Evolutionary conservation across 2,329 filamentous ascomycete species (phyloP).

Genomic region (Clonostachys solani): DNA sequence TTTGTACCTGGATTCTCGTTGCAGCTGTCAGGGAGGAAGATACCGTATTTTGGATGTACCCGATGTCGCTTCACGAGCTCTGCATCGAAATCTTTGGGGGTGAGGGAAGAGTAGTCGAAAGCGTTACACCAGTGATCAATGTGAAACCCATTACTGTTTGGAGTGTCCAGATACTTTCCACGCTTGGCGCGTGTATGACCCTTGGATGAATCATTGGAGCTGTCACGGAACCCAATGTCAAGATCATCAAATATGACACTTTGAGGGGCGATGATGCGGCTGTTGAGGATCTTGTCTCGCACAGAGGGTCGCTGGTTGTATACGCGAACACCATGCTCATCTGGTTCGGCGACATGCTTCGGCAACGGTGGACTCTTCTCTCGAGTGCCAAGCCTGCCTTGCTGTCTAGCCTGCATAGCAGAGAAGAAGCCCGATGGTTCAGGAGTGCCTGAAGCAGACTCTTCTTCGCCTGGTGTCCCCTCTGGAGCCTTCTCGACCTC

Average conservation of each 20-base stretch:
- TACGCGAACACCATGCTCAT: constrained; percentile 46
- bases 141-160: constrained; percentile 49
- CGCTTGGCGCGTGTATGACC: constrained; percentile 47
- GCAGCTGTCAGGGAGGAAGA: constrained; percentile 42
- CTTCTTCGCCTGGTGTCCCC: constrained; percentile 24
- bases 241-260: constrained; percentile 42
- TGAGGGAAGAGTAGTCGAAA: constrained; percentile 46
- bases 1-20: constrained; percentile 36
- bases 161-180: constrained; percentile 48
- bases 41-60: constrained; percentile 49
- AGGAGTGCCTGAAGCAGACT: constrained; percentile 27
- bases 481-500: constrained; percentile 26
- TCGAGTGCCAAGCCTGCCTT: constrained; percentile 22
- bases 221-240: constrained; percentile 58
- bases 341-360: constrained; percentile 37
- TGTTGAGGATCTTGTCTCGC: constrained; percentile 40
- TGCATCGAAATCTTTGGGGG: constrained; percentile 45
- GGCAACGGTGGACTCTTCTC: constrained; percentile 31
- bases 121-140: constrained; percentile 48
- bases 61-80: constrained; percentile 41
- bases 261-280: constrained; percentile 44
- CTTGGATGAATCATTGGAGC: constrained; percentile 49
- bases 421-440: constrained; percentile 19
- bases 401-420: constrained; percentile 13
- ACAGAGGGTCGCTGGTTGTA: constrained; percentile 33